Base-by-base conservation (phyloP, 208 protist species). In the Leishmania amazonensis region DNA sequence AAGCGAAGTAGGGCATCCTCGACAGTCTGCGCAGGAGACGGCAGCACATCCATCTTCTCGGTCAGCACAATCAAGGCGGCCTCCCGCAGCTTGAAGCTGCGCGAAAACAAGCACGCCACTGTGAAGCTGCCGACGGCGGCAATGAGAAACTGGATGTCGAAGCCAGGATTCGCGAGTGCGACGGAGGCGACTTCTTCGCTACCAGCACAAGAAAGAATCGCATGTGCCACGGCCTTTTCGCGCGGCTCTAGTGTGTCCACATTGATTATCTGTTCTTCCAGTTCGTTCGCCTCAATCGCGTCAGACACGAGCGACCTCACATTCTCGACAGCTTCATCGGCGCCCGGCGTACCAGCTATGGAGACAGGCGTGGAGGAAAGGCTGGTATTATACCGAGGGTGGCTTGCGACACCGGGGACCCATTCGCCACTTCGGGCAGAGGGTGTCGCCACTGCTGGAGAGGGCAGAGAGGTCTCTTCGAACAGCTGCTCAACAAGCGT, bases 31-130 rank as follows among this genome's bases (percentile, higher is more conserved):
- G 83, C 82, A 2, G 70, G 60, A n/a, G 72, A 57, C 35, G 31
- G 68, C 15, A 85, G 68, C 71, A 81, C 58, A 49, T 79, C 79
- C 60, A 93, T 85, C 42, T 84, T 54, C 40, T 91, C 87, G 17
- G 82, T 87, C 13, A 96, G 71, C 9, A 87, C 88, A 3, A 85
- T 75, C 60, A 98, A 67, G 2, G 90, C 90, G 0, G 90, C 85
- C 83, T 98, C 96, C 24, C 96, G 93, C 38, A 97, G 78, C 78
- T 92, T 93, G 75, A 94, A 97, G 19, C 87, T 85, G 2, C 81
- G 64, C 9, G 91, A 95, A 70, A 96, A 87, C n/a, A 98, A 81
- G 76, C 94, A 97, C 21, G 90, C 84, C 6, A 92, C 91, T 3
- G 89, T 83, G 79, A 91, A 97, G 17, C 28, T 57, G 21, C 96